Base-by-base conservation (phyloP, 1,139 yeast species). In the Taphrina deformans region DNA sequence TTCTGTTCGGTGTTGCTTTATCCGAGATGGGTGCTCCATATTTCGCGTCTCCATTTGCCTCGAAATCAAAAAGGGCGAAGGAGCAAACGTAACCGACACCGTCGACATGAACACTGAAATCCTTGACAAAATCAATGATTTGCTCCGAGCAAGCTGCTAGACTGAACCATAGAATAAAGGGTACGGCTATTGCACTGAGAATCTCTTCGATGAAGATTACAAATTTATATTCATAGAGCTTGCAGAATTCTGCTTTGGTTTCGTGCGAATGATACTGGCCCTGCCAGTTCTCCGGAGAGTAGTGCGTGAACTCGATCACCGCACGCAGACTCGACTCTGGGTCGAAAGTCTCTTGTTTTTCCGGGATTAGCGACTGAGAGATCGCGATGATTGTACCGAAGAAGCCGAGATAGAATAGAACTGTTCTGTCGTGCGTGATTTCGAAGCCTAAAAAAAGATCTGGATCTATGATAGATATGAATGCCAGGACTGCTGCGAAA, bases 51-150 rank as follows among this genome's bases (percentile, higher is more conserved):
- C 63, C 63, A 23, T 62, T 44, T 23, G 33, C 83, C 70, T 86
- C 88, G 68, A 87, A 84, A 71, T 89, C 88, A 76, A 93, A 95
- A 85, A 89, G 88, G 1, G 99, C 98, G 79, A 86, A 90, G 51
- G 89, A 87, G 73, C 99, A 93, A 41, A 93, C 96, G 72, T 92
- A 88, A 0, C 99, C 99, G 53, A 93, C 78, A 0, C 97, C 98
- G 76, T 92, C 98, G 56, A 92, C 90, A 74, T 92, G 95, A 12
- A 91, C 85, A 10, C 96, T 86, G 70, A 84, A 87, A 68, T 93
- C 97, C 66, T 98, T 77, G 75, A 92, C 89, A 72, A 93, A 93
- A 73, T 93, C 98, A 44, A 93, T 83, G 51, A 93, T 87, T 41
- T 84, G 80, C 38, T 89, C 92, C 16, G 93, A 80, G 56, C 84